phyloP scores from a whole-genome alignment of 176 grass and related monocot species.

The Ensete glaucum region DNA sequence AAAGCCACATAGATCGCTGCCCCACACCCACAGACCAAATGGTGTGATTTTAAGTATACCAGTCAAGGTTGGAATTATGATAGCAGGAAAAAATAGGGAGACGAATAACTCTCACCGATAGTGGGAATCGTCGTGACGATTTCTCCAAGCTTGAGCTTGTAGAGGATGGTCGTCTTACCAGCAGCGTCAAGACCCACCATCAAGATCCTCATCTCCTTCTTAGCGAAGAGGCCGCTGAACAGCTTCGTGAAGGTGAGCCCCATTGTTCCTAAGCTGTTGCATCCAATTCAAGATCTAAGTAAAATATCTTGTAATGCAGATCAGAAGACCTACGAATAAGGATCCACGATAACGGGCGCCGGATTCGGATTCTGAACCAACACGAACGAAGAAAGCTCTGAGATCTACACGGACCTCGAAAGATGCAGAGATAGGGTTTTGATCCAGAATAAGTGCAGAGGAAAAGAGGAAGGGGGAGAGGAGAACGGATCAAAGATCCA shows the following conservation, averaged over 20 bases:
- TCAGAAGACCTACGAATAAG: neutral
- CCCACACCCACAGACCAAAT: too few species aligned
- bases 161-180: conserved; percentile 12
- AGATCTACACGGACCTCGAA: conserved; percentile 1
- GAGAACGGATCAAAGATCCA: neutral
- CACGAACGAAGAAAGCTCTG: neutral
- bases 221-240: conserved; percentile 5
- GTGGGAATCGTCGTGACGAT: conserved; percentile 9
- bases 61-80: too few species aligned
- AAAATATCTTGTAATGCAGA: neutral
- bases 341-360: neutral
- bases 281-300: neutral
- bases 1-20: too few species aligned
- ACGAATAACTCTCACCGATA: neutral
- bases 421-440: neutral
- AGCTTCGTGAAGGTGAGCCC: conserved; percentile 9
- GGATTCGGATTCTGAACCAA: neutral
- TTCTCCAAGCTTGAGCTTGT: conserved; percentile 12
- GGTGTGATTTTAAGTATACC: too few species aligned
- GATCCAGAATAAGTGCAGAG: too few species aligned
- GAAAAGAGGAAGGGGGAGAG: too few species aligned
- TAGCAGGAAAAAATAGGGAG: too few species aligned
- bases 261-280: neutral
- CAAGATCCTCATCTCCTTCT: conserved; percentile 6
- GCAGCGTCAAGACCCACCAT: conserved; percentile 7